phyloP scores from a whole-genome alignment of 2,329 filamentous ascomycete species.

The Teratosphaeria zuluensis region DNA sequence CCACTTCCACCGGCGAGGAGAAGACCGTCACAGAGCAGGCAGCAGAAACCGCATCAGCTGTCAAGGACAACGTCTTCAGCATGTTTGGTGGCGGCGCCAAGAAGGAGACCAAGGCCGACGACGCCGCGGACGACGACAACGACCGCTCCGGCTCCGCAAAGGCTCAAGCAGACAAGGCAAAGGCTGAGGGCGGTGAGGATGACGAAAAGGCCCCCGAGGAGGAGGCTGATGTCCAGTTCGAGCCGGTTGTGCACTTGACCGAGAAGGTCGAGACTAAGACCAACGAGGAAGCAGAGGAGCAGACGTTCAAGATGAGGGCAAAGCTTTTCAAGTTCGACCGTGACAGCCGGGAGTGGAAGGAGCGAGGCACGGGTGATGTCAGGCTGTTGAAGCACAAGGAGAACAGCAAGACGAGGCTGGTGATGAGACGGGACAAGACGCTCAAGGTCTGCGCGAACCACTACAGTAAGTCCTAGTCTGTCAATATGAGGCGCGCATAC shows the following conservation, averaged over 20 bases:
- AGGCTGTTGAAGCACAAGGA: slow-evolving; percentile 97
- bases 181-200: slow-evolving; percentile 34
- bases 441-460: slow-evolving; percentile 99
- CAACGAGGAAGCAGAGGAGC: slow-evolving; percentile 96
- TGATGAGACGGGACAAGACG: slow-evolving; percentile 99
- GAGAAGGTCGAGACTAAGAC: slow-evolving; percentile 97
- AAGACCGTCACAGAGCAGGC: slow-evolving; percentile 29
- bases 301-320: slow-evolving; percentile 98
- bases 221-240: slow-evolving; percentile 86
- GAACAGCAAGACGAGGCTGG: slow-evolving; percentile 92
- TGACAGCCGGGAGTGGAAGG: slow-evolving; percentile 93
- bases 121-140: slow-evolving; percentile 58
- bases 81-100: slow-evolving; percentile 98
- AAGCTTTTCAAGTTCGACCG: slow-evolving; percentile 98
- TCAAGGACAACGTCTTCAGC: slow-evolving; percentile 66
- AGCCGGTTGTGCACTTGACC: slow-evolving; percentile 90
- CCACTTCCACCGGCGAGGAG: slow-evolving; percentile 30
- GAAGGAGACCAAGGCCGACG: slow-evolving; percentile 85
- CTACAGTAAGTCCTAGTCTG: slow-evolving; percentile 59
- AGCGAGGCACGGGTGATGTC: slow-evolving; percentile 94
- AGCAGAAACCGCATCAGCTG: slow-evolving; percentile 28
- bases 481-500: not conserved
- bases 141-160: slow-evolving; percentile 79
- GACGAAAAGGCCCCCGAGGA: slow-evolving; percentile 41
- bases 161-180: slow-evolving; percentile 54